phyloP scores from a whole-genome alignment of 177 flowering plant genomes.

The Telopea speciosissima region DNA sequence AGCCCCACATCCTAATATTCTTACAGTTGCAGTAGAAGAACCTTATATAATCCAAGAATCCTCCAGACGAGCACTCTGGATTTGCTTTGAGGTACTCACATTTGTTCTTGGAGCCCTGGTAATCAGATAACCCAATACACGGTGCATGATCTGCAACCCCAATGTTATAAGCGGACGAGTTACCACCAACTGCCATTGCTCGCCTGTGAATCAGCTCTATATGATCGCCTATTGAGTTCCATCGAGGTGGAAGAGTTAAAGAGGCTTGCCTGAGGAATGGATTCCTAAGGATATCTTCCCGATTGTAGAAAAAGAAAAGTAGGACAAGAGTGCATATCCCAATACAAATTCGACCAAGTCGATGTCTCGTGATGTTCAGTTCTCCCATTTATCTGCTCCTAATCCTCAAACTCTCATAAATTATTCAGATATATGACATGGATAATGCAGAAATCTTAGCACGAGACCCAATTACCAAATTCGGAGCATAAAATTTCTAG shows the following conservation, averaged over 20 bases:
- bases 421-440: background rate
- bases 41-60: constrained; percentile 58
- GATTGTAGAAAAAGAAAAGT: constrained; percentile 46
- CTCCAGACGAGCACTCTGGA: constrained; percentile 56
- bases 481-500: background rate
- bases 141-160: constrained; percentile 10
- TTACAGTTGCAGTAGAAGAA: constrained; percentile 70
- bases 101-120: constrained; percentile 27
- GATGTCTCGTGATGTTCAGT: constrained; percentile 17
- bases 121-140: constrained; percentile 34
- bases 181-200: constrained; percentile 21
- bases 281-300: constrained; percentile 24
- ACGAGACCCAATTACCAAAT: background rate
- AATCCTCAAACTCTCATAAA: background rate
- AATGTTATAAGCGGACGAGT: constrained; percentile 12
- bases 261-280: constrained; percentile 17
- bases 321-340: constrained; percentile 38
- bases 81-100: constrained; percentile 48
- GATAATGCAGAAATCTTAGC: background rate
- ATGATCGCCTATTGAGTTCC: constrained; percentile 13
- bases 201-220: constrained; percentile 12
- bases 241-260: constrained; percentile 7
- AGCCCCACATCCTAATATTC: constrained; percentile 38
- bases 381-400: constrained; percentile 13
- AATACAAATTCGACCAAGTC: constrained; percentile 48